These are phyloP conservation scores for Paspalum notatum DNA, from an alignment of 176 grass and related monocot species.

Conservation along the genomic window DNA sequence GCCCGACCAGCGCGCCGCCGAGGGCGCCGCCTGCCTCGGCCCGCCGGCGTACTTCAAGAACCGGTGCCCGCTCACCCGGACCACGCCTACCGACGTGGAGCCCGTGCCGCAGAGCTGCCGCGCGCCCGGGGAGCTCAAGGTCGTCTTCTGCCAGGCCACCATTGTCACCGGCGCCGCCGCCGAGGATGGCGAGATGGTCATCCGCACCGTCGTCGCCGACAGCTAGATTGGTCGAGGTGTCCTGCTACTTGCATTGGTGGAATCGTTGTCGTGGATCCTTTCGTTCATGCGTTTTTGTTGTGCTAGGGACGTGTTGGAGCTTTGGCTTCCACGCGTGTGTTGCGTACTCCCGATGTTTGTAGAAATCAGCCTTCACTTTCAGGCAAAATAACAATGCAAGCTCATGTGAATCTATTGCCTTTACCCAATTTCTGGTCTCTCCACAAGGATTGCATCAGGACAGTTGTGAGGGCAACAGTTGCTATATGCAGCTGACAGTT, in stretches of 20 bases:
- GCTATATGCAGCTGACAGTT: too few species aligned
- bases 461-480: too few species aligned
- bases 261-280: neutral
- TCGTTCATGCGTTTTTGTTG: neutral
- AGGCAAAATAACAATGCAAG: neutral
- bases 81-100: constrained; percentile 51
- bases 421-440: neutral
- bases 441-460: too few species aligned
- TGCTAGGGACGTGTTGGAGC: neutral
- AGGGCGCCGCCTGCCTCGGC: constrained; percentile 42
- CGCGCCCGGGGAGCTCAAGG: constrained; percentile 52
- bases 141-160: constrained; percentile 50
- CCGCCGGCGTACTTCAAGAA: constrained; percentile 39
- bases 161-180: neutral
- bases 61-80: constrained; percentile 45
- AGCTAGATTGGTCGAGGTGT: constrained; percentile 27
- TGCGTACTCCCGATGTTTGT: neutral
- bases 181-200: constrained; percentile 22
- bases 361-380: neutral
- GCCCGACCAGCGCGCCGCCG: constrained; percentile 20
- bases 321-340: neutral
- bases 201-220: constrained; percentile 42
- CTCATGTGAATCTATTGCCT: neutral
- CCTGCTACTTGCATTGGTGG: neutral
- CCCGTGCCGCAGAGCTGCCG: constrained; percentile 60